phyloP scores from a whole-genome alignment of 352 stramenopile species.

The Phytophthora sojae region DNA sequence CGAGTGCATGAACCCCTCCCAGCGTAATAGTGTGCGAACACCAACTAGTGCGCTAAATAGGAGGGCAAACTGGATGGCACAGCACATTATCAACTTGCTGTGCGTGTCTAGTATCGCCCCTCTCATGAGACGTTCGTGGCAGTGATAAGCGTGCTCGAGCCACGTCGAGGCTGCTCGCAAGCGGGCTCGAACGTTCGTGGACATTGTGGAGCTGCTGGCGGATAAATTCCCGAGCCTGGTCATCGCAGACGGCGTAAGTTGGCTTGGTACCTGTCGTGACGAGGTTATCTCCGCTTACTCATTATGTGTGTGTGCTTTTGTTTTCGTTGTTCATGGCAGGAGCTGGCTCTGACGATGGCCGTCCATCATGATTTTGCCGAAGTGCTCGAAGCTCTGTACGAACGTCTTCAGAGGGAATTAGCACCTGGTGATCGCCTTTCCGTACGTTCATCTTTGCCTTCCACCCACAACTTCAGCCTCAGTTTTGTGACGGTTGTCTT shows the following conservation, averaged over 20 bases:
- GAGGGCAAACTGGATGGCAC: too few species aligned
- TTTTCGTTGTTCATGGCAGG: neutral
- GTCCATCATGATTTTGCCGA: neutral
- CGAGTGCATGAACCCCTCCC: too few species aligned
- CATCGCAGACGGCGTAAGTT: neutral
- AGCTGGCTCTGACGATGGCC: neutral
- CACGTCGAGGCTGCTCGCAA: too few species aligned
- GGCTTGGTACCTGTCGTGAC: neutral
- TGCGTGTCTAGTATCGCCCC: too few species aligned
- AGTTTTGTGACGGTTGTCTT: too few species aligned
- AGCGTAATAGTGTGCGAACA: too few species aligned
- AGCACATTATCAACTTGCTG: too few species aligned
- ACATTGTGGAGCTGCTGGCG: conserved; percentile 35
- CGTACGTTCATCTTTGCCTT: neutral
- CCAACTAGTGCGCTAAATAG: too few species aligned
- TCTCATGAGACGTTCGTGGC: too few species aligned
- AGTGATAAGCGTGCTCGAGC: too few species aligned
- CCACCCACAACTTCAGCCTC: neutral
- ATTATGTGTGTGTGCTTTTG: too few species aligned
- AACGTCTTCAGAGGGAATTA: neutral
- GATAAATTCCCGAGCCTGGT: neutral
- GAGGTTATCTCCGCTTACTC: too few species aligned
- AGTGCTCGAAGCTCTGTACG: conserved; percentile 5
- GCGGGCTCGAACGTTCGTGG: conserved; percentile 11
- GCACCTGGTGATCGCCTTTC: neutral